A percentile compares a stretch with the other conserved stretches of the same genome.
Evolutionary conservation across 768 basidiomycete genomes (phyloP).

Genomic region (Boletus speciosus): DNA sequence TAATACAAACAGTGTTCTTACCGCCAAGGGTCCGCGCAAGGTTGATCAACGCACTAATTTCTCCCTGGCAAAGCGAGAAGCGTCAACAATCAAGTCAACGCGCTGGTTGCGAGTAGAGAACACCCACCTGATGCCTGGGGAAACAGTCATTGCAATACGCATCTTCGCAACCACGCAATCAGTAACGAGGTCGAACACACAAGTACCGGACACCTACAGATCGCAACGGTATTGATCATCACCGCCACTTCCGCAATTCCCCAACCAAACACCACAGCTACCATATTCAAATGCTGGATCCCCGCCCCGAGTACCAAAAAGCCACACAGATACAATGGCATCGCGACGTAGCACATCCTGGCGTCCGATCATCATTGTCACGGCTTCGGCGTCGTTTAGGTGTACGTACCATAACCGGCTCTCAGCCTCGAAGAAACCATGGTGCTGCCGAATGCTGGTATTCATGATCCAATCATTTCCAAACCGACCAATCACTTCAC

Average conservation of each 20-base stretch:
- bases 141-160: conserved; percentile 40
- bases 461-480: conserved; percentile 50
- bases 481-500: conserved; percentile 50
- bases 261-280: conserved; percentile 41
- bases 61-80: conserved; percentile 28
- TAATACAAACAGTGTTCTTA: conserved; percentile 1
- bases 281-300: conserved; percentile 30
- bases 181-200: not conserved
- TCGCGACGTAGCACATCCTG: conserved; percentile 38
- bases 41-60: conserved; percentile 44
- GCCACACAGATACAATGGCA: conserved; percentile 41
- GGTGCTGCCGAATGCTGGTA: conserved; percentile 40
- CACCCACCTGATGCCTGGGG: conserved; percentile 29
- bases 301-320: conserved; percentile 41
- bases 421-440: conserved; percentile 54
- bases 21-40: conserved; percentile 35
- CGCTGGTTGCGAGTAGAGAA: not conserved
- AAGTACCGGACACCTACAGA: conserved; percentile 27
- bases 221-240: conserved; percentile 39
- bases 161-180: conserved; percentile 19
- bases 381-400: too few species aligned
- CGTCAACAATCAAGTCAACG: not conserved
- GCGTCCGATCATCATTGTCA: not conserved
- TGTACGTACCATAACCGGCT: conserved; percentile 37
- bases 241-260: conserved; percentile 37